These are phyloP conservation scores for Neopestalotiopsis sp. DNA, from an alignment of 2,329 filamentous ascomycete species.

Conservation along the genomic window DNA sequence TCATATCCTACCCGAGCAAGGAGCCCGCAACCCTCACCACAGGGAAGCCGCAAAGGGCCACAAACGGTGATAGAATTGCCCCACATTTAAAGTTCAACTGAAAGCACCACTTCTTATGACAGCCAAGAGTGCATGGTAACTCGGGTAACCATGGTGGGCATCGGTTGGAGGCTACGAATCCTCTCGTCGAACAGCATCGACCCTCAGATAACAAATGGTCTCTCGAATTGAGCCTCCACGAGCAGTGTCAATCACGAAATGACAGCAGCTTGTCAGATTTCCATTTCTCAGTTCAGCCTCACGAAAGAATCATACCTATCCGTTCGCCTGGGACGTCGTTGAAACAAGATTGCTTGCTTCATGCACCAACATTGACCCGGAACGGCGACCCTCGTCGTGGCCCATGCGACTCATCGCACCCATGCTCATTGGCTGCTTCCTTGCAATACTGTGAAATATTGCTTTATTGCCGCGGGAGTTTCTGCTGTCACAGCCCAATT, in stretches of 20 bases:
- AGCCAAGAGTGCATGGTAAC: neutral
- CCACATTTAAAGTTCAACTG: neutral
- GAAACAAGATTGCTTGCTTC: neutral
- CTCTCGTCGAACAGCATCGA: neutral
- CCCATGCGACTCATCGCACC: neutral
- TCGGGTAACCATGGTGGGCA: neutral
- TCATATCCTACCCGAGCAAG: neutral
- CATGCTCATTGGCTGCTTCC: neutral
- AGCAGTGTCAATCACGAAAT: neutral
- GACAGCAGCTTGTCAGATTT: neutral
- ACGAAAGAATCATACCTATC: neutral
- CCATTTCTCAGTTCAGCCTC: neutral
- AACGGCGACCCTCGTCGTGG: neutral
- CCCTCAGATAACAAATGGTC: neutral
- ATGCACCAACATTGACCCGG: neutral
- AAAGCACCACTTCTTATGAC: neutral
- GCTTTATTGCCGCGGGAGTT: neutral
- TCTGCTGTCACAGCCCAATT: neutral
- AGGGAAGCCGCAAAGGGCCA: neutral
- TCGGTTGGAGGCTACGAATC: neutral
- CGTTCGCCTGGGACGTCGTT: neutral
- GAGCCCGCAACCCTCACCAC: neutral
- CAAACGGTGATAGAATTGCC: neutral
- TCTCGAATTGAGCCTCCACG: neutral
- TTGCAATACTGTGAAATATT: neutral